Evolutionary conservation across 164 flowering plant genomes (phyloP).

Genomic region (Macadamia integrifolia): DNA sequence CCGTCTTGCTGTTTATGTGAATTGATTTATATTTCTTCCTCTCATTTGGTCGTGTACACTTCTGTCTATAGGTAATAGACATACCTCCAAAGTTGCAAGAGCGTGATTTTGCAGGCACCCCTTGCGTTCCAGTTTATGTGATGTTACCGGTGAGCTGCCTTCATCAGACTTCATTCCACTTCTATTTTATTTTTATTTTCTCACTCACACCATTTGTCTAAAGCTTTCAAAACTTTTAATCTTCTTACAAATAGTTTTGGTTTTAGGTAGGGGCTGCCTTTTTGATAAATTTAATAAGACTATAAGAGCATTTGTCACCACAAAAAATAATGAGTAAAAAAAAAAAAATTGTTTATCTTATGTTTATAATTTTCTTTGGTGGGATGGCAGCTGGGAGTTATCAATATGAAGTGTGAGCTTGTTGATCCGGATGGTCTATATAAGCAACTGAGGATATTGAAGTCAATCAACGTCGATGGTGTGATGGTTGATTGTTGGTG

Average conservation of each 20-base stretch:
- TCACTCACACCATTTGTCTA: not conserved
- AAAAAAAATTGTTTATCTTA: not conserved
- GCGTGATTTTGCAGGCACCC: constrained; percentile 83
- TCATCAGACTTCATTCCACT: not conserved
- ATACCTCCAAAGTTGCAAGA: constrained; percentile 42
- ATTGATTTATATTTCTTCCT: not conserved
- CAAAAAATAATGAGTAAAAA: too few species aligned
- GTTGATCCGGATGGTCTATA: constrained; percentile 78
- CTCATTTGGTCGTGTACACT: not conserved
- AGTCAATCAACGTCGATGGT: constrained; percentile 78
- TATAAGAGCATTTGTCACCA: too few species aligned
- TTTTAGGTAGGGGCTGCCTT: not conserved
- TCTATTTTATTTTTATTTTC: not conserved
- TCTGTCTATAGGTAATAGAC: constrained; percentile 35
- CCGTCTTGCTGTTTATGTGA: not conserved
- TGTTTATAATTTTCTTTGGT: constrained; percentile 4
- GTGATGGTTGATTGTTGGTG: constrained; percentile 96
- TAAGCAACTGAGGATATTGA: constrained; percentile 70
- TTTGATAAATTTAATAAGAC: not conserved
- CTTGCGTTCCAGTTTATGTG: constrained; percentile 84
- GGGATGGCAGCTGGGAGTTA: constrained; percentile 64
- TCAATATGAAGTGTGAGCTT: constrained; percentile 78
- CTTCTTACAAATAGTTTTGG: not conserved
- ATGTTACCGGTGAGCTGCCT: constrained; percentile 82
- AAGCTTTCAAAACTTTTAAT: not conserved